Conservation (phyloP, 768 basidiomycete species). For the Crepidotus variabilis region DNA sequence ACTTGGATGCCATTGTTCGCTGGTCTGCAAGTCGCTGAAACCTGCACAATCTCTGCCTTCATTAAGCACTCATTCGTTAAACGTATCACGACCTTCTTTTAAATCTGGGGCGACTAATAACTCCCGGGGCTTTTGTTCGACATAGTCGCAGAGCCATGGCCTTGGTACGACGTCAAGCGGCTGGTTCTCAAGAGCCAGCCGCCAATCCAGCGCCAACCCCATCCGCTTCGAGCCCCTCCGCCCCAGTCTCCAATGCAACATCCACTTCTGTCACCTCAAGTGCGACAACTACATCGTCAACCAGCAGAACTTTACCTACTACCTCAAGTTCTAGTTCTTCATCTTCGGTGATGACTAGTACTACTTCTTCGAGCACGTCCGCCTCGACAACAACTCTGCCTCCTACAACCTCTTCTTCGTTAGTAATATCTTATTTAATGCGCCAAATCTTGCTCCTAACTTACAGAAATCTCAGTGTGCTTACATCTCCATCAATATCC, state of each 20-base stretch:
- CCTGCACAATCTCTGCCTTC: background rate
- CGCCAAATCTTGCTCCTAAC: conserved; percentile 6
- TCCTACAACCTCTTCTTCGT: background rate
- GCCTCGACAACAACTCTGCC: background rate
- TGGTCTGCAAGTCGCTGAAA: background rate
- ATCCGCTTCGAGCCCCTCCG: background rate
- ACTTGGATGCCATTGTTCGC: background rate
- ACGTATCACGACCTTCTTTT: background rate
- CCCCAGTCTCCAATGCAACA: background rate
- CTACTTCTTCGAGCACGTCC: background rate
- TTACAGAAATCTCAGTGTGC: conserved; percentile 3
- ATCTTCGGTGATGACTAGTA: background rate
- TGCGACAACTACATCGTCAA: background rate
- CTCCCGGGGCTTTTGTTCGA: background rate
- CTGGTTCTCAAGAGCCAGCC: background rate
- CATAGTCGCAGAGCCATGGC: background rate
- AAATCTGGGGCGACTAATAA: background rate
- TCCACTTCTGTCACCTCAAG: background rate
- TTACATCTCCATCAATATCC: conserved; percentile 6
- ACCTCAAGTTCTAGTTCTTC: background rate
- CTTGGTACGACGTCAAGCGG: background rate
- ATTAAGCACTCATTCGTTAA: background rate
- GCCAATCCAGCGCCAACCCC: background rate
- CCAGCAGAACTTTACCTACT: background rate
- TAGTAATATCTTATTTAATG: conserved; percentile 4